A percentile compares a stretch with the other conserved stretches of the same genome.
phyloP scores from a whole-genome alignment of 2,329 filamentous ascomycete genomes.

The Capronia americana region DNA sequence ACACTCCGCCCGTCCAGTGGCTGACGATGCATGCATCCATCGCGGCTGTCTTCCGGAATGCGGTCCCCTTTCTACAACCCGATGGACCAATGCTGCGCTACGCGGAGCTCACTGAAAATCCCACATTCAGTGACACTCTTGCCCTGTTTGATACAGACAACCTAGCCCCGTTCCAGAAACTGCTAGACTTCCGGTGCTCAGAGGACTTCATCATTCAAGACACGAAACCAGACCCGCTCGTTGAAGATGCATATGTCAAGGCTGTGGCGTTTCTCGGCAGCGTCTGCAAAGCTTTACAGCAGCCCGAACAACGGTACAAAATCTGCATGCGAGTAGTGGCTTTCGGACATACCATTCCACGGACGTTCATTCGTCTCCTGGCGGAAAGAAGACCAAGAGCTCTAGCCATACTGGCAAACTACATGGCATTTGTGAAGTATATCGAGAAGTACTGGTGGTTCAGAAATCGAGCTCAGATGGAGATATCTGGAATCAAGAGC shows the following conservation, averaged over 20 bases:
- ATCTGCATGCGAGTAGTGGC: conserved; percentile 42
- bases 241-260: conserved; percentile 1
- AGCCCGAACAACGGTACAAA: conserved; percentile 38
- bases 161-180: background rate
- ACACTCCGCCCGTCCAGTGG: conserved; percentile 44
- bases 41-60: conserved; percentile 39
- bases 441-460: conserved; percentile 42
- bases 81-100: conserved; percentile 39
- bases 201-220: background rate
- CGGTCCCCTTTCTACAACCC: conserved; percentile 33
- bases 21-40: conserved; percentile 42
- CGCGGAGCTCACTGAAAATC: conserved; percentile 37
- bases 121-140: conserved; percentile 19
- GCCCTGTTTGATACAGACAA: background rate
- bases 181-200: background rate
- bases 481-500: conserved; percentile 41
- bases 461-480: conserved; percentile 38
- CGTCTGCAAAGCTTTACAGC: conserved; percentile 33
- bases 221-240: background rate
- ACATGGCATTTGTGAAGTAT: conserved; percentile 43
- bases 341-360: conserved; percentile 43
- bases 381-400: conserved; percentile 42
- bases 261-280: conserved; percentile 4
- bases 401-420: conserved; percentile 44
- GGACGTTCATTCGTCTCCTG: conserved; percentile 43